phyloP scores from a whole-genome alignment of 768 basidiomycete genomes.

The Neoboletus subvelutipes region DNA sequence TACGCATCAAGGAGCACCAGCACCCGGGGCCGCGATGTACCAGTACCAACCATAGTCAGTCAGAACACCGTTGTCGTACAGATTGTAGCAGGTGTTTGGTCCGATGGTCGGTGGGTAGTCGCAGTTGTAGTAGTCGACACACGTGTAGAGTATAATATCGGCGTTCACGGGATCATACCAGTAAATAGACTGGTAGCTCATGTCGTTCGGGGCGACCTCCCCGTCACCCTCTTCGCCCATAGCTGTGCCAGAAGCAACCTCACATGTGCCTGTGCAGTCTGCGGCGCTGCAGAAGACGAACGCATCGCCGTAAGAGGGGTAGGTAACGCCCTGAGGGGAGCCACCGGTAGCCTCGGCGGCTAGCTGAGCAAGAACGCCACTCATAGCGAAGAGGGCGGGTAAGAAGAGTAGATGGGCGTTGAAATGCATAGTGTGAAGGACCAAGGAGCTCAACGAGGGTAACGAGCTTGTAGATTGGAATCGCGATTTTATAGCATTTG shows the following conservation, averaged over 20 bases:
- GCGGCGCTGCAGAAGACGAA: background rate
- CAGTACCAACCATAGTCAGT: background rate
- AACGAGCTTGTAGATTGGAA: background rate
- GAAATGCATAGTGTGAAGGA: background rate
- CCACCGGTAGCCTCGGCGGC: background rate
- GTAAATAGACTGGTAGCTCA: background rate
- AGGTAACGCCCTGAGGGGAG: background rate
- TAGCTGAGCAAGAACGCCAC: background rate
- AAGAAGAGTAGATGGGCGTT: background rate
- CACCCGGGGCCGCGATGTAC: too few species aligned
- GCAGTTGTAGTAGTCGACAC: background rate
- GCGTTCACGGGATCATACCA: background rate
- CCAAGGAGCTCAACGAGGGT: background rate
- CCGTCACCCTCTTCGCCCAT: background rate
- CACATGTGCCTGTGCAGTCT: background rate
- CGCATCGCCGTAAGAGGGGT: background rate
- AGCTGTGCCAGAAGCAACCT: too few species aligned
- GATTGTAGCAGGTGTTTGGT: background rate
- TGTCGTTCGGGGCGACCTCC: background rate
- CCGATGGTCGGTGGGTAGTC: background rate
- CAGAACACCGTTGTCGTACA: background rate
- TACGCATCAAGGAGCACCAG: too few species aligned
- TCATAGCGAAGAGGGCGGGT: background rate
- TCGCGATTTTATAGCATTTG: background rate
- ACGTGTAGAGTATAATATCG: background rate